These are phyloP conservation scores for Pseudocercospora musae DNA, from an alignment of 2,329 filamentous ascomycete genomes.

Conservation along the genomic window DNA sequence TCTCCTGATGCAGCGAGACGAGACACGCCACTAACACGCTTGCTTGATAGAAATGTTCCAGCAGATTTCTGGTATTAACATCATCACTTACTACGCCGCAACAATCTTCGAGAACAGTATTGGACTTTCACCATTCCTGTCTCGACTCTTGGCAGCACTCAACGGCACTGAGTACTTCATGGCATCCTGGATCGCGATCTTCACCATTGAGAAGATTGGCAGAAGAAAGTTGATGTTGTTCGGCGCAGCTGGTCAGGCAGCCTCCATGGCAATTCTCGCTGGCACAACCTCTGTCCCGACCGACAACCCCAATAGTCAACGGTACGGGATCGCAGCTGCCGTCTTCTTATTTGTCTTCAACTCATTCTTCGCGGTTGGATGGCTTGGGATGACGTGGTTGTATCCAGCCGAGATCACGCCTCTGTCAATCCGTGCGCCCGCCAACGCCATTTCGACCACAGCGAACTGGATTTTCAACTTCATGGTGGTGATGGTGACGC, in stretches of 20 bases:
- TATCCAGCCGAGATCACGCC: slow-evolving; percentile 34
- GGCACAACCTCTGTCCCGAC: slow-evolving; percentile 26
- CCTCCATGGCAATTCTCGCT: slow-evolving; percentile 34
- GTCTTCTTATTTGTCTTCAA: slow-evolving; percentile 40
- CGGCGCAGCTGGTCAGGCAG: slow-evolving; percentile 47
- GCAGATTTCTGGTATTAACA: slow-evolving; percentile 36
- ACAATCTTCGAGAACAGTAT: slow-evolving; percentile 54
- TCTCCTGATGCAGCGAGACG: no score
- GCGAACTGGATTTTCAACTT: slow-evolving; percentile 41
- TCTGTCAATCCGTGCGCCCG: slow-evolving; percentile 36
- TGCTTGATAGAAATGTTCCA: slow-evolving; percentile 41
- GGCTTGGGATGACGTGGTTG: slow-evolving; percentile 30
- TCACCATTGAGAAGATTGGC: slow-evolving; percentile 50
- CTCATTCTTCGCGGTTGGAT: slow-evolving; percentile 37
- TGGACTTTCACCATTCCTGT: slow-evolving; percentile 49
- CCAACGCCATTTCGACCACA: slow-evolving; percentile 44
- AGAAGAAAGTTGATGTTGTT: slow-evolving; percentile 70
- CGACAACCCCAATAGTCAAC: slow-evolving; percentile 11
- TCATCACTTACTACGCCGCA: slow-evolving; percentile 40
- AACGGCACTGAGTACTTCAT: slow-evolving; percentile 56
- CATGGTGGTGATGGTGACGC: slow-evolving; percentile 56
- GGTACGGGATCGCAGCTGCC: slow-evolving; percentile 39
- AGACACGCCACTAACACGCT: neutral
- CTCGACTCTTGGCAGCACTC: slow-evolving; percentile 48
- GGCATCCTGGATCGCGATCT: slow-evolving; percentile 49